These are phyloP conservation scores for Populus simonii DNA, from an alignment of 345 rosid species.

Conservation along the genomic window DNA sequence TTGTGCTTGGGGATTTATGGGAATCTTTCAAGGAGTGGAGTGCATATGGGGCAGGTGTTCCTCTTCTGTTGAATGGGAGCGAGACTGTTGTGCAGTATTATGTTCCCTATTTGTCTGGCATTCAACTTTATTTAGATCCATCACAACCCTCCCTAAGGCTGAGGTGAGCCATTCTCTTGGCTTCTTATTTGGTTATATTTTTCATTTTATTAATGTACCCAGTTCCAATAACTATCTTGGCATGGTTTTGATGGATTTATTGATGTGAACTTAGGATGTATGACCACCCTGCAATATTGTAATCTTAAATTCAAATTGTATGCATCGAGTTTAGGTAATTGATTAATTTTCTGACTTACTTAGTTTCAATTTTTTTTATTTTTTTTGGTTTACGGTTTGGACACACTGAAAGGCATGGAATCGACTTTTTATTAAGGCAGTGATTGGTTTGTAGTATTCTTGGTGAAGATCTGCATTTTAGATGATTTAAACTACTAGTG, in stretches of 20 bases:
- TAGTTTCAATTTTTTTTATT: neutral
- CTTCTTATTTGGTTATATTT: neutral
- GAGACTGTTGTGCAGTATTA: slow-evolving; percentile 84
- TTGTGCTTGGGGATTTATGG: slow-evolving; percentile 77
- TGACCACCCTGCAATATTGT: neutral
- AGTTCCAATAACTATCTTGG: neutral
- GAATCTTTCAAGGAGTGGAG: slow-evolving; percentile 89
- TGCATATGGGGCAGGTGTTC: slow-evolving; percentile 90
- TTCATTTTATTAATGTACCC: neutral
- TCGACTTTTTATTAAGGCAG: neutral
- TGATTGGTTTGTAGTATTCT: neutral
- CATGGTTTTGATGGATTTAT: neutral
- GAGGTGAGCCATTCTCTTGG: slow-evolving; percentile 42
- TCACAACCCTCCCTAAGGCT: slow-evolving; percentile 36
- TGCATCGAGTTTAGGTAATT: neutral
- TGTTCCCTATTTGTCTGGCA: slow-evolving; percentile 87
- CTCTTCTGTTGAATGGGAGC: slow-evolving; percentile 60
- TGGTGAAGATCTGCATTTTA: neutral
- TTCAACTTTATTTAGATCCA: slow-evolving; percentile 71
- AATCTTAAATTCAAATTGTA: neutral
- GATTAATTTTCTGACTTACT: neutral
- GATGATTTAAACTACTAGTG: neutral
- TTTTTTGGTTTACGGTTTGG: neutral
- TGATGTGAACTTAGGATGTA: neutral
- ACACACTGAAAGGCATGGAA: neutral